A percentile compares a stretch with the other conserved stretches of the same genome.
Conservation (phyloP, 768 basidiomycete species). For the Trametes villosa region DNA sequence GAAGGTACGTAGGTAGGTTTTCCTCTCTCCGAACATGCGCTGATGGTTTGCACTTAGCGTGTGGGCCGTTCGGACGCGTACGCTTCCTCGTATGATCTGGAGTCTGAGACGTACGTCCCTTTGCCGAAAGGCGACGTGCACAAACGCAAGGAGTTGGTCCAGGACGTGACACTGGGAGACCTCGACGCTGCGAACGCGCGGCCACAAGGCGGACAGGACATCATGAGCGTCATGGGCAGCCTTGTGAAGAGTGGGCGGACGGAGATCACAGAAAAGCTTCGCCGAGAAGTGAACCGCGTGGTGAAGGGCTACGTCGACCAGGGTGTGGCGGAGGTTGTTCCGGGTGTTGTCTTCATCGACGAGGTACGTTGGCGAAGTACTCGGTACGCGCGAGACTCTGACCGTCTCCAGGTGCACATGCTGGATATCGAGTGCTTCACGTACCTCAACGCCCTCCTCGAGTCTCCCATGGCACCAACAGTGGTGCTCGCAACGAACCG, state of each 20-base stretch:
- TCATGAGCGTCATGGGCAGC: slow-evolving; percentile 96
- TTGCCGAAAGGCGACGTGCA: slow-evolving; percentile 96
- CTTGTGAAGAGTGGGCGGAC: slow-evolving; percentile 92
- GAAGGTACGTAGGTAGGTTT: slow-evolving; percentile 59
- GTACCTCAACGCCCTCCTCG: slow-evolving; percentile 93
- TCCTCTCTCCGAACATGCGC: not conserved
- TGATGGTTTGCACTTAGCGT: slow-evolving; percentile 52
- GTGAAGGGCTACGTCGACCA: slow-evolving; percentile 98
- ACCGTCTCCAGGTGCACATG: slow-evolving; percentile 85
- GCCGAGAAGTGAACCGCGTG: slow-evolving; percentile 95
- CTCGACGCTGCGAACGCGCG: slow-evolving; percentile 96
- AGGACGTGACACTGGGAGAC: slow-evolving; percentile 94
- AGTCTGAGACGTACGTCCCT: slow-evolving; percentile 98
- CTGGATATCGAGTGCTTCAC: slow-evolving; percentile 99
- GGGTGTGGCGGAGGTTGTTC: slow-evolving; percentile 96
- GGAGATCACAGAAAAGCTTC: slow-evolving; percentile 95
- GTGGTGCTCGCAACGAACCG: slow-evolving; percentile 97
- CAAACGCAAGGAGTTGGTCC: slow-evolving; percentile 93
- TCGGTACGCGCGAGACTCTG: not conserved
- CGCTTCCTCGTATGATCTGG: slow-evolving; percentile 95
- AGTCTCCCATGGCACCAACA: slow-evolving; percentile 96
- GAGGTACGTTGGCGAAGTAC: slow-evolving; percentile 71
- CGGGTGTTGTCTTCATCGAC: slow-evolving; percentile 98
- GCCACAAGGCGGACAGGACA: slow-evolving; percentile 96
- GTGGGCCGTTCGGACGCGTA: slow-evolving; percentile 98